Base-by-base conservation (phyloP, 805 yeast genomes). In the Wickerhamiella domercqiae region DNA sequence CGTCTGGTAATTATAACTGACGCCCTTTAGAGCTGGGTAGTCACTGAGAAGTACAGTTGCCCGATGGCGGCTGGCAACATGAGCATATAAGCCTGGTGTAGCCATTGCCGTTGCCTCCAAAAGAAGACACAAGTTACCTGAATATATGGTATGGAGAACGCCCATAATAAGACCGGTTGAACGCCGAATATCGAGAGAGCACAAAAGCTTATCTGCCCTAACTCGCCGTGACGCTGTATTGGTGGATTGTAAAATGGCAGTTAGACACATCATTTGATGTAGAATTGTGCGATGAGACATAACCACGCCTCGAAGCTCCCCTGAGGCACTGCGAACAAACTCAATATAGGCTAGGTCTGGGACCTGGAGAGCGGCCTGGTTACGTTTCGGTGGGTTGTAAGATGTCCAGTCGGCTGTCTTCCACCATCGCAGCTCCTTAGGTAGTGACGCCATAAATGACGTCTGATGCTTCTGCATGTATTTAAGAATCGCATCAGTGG, bases 301-400 rank as follows among this genome's bases (percentile, higher is more conserved):
- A 1, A 93, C 94, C 25, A 90, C 93, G 14, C 99, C 99, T 40
- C 94, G 66, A 25, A 84, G 59, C 46, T 86, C 93, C 2, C 97
- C 97, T 20, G 80, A 71, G 0, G 96, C 93, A 1, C 93, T 78
- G 47, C 86, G 71, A 0, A 90, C 73, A 52, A 79, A 90, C 59
- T 90, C 98, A 11, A 90, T 86, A 51, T 90, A 90, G 0, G 97
- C 95, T 41, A 90, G 61, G 50, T 82, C 93, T 1, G 86, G 81
- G 1, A 75, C 71, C 46, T 78, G 81, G 32, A 75, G 59, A 0
- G 79, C 71, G 1, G 86, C 82, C 1, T 68, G 67, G 5, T 61
- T 64, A 47, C 69, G 73, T 3, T 74, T 68, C 21, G 72, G 68
- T 1, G 63, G 61, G 36, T 72, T 73, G 46, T 70, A 76, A 1